Conservation (phyloP, 768 basidiomycete species). For the Lactarius tabidus region DNA sequence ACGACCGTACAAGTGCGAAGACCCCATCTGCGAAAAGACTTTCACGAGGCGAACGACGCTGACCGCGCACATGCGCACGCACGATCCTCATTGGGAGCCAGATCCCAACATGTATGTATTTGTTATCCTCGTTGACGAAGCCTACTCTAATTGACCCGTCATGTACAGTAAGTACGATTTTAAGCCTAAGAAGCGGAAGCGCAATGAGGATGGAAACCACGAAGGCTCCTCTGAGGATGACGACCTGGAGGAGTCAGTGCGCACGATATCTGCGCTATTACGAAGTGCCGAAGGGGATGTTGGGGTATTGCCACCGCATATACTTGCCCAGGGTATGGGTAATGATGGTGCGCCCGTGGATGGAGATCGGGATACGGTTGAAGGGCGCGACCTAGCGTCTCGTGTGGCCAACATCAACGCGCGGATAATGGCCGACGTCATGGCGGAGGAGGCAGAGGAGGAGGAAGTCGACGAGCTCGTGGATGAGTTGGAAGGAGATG, state of each 20-base stretch:
- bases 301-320: conserved; percentile 14
- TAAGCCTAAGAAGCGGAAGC: conserved; percentile 59
- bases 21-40: conserved; percentile 78
- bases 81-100: conserved; percentile 81
- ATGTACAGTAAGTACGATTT: conserved; percentile 68
- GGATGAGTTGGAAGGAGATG: conserved; percentile 34
- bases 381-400: conserved; percentile 41
- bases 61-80: conserved; percentile 83
- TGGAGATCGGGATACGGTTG: conserved; percentile 9
- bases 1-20: conserved; percentile 82
- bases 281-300: conserved; percentile 39
- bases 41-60: conserved; percentile 84
- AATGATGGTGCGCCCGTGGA: conserved; percentile 10
- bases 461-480: conserved; percentile 39
- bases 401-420: conserved; percentile 75
- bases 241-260: conserved; percentile 67
- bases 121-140: conserved; percentile 8
- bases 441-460: conserved; percentile 52
- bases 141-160: conserved; percentile 6
- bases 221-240: conserved; percentile 41
- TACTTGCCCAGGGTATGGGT: conserved; percentile 14
- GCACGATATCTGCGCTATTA: conserved; percentile 69
- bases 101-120: conserved; percentile 72
- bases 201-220: conserved; percentile 41
- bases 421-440: conserved; percentile 70